phyloP scores from a whole-genome alignment of 106 monocot genomes.

The Phalaenopsis aphrodite region DNA sequence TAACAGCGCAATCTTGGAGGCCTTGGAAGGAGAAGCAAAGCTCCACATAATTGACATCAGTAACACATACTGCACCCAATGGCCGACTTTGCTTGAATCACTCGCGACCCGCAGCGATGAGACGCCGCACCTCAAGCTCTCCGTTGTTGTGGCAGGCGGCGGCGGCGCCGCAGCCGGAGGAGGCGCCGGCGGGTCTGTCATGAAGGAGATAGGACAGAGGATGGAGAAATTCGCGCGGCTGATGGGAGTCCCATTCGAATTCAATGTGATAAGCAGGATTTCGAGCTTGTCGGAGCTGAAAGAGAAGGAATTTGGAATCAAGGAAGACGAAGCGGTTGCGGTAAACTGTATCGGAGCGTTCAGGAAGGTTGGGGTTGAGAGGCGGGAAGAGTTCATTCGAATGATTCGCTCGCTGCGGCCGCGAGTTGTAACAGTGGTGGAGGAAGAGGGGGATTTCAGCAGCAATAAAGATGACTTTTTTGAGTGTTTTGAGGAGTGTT shows the following conservation, averaged over 20 bases:
- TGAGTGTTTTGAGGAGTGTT: slow-evolving; percentile 41
- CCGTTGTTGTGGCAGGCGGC: slow-evolving; percentile 18
- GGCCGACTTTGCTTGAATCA: slow-evolving; percentile 42
- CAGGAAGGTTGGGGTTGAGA: slow-evolving; percentile 12
- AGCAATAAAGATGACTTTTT: slow-evolving; percentile 26
- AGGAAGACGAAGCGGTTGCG: slow-evolving; percentile 38
- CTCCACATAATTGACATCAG: slow-evolving; percentile 50
- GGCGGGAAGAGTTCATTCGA: slow-evolving; percentile 22
- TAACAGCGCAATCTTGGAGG: slow-evolving; percentile 43
- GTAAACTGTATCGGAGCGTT: slow-evolving; percentile 42
- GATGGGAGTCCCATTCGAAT: slow-evolving; percentile 57
- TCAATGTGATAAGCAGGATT: slow-evolving; percentile 14
- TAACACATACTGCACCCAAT: slow-evolving; percentile 50
- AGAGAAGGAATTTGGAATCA: slow-evolving; percentile 19
- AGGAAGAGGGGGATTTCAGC: slow-evolving; percentile 49
- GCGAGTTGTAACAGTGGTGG: slow-evolving; percentile 47
- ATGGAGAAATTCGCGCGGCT: slow-evolving; percentile 55
- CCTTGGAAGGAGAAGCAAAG: slow-evolving; percentile 32
- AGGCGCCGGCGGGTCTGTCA: slow-evolving; percentile 15
- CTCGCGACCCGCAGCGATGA: slow-evolving; percentile 39
- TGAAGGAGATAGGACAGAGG: slow-evolving; percentile 41
- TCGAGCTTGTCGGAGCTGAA: slow-evolving; percentile 14
- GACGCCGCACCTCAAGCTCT: slow-evolving; percentile 34
- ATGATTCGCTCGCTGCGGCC: slow-evolving; percentile 22
- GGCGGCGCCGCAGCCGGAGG: background rate